Conservation (phyloP, 306 rosid species). For the Heteromeles arbutifolia region DNA sequence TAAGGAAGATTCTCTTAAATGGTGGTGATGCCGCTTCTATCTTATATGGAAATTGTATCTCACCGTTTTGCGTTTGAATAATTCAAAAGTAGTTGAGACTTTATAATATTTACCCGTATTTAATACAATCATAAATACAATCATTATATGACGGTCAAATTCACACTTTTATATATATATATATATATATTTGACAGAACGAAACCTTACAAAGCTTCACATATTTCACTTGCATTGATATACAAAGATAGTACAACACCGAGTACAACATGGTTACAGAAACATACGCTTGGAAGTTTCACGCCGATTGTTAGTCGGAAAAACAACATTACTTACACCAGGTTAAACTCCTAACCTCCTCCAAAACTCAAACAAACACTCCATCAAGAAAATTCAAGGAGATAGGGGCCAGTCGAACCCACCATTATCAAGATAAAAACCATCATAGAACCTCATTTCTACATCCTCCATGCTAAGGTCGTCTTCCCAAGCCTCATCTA, state of each 20-base stretch:
- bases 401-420: constrained; percentile 1
- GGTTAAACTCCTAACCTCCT: background rate
- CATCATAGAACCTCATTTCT: constrained; percentile 4
- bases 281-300: background rate
- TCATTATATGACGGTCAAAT: too few species aligned
- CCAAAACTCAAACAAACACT: background rate
- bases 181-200: too few species aligned
- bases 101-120: too few species aligned
- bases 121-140: too few species aligned
- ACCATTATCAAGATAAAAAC: background rate
- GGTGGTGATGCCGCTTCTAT: too few species aligned
- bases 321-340: background rate
- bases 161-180: too few species aligned
- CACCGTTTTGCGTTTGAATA: background rate
- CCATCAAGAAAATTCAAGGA: background rate
- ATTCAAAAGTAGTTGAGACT: background rate
- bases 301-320: background rate
- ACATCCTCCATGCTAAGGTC: background rate
- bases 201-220: background rate
- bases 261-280: background rate
- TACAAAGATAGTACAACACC: background rate
- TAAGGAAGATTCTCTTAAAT: too few species aligned
- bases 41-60: too few species aligned
- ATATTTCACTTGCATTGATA: background rate
- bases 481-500: background rate